Evolutionary conservation across 1,284 basidiomycete genomes (phyloP), one percentile per base, ranked within the genome.

Genomic region (Phellopilus nigrolimitatus): DNA sequence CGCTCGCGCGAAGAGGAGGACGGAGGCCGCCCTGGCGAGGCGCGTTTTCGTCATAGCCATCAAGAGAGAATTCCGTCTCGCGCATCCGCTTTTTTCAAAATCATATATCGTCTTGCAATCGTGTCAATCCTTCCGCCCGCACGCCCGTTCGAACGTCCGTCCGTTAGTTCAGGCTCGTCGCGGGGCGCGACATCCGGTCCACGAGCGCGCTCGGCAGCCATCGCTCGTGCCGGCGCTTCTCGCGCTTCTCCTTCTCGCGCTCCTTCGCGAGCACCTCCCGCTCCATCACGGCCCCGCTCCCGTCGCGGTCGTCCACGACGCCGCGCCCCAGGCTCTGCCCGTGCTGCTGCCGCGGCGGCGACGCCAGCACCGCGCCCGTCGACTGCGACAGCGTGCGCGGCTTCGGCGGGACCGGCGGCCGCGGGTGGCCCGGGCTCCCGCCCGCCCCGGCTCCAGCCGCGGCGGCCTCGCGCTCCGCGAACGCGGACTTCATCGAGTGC

Each of bases 361-460:
- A 28, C 27, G 12, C 22, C 8, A 31, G 17, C 39, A 46, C 43
- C 25, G 50, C 38, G 30, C 36, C 22, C n/a, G 24, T 43, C 9
- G 39, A 42, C 39, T 49, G 47, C 13, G 37, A 48, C 3, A 55
- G 49, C 9, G 53, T 55, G 25, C 53, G 53, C 21, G 53, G 53
- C 24, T 55, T 55, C 33, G 53, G 53, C n/a, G 53, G 53, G 19
- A 55, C 53, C 8, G 53, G 53, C 27, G 53, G 53, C 12, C 53
- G 51, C 3, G 40, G 31, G 31, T 28, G 33, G 19, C 48, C 48
- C 17, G 37, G 27, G 24, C 39, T 41, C 25, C 15, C 9, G 38
- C 19, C 38, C 38, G 12, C 19, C 9, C 19, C 10, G 19, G 9
- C 8, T 17, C 10, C 38, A 19, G 15, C 10, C 24, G 25, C 13